Conservation (phyloP, 2,329 filamentous ascomycete genomes). For the Fusarium nanum region DNA sequence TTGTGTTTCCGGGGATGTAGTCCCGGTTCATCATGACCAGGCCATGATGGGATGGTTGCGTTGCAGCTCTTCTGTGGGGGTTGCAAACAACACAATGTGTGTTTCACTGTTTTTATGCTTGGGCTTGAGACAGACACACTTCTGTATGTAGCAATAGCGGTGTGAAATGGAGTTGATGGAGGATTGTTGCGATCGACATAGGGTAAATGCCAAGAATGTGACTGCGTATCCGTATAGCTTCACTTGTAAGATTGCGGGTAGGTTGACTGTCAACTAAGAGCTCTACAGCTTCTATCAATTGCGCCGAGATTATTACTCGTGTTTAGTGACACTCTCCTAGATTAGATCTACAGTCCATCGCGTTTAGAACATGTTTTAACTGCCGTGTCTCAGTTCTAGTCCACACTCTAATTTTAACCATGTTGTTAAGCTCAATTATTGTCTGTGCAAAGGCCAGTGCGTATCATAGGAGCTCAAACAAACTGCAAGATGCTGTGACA, state of each 20-base stretch:
- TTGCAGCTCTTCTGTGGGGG: neutral
- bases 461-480: neutral
- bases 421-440: constrained; percentile 8
- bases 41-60: neutral
- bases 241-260: constrained; percentile 15
- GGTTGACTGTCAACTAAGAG: neutral
- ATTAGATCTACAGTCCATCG: neutral
- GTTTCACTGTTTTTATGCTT: constrained; percentile 5
- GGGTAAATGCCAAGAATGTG: neutral
- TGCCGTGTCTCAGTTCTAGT: constrained; percentile 13
- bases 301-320: too few relatives aligned
- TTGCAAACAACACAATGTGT: constrained; percentile 1
- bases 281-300: too few relatives aligned
- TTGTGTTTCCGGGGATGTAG: neutral
- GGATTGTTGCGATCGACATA: constrained; percentile 14
- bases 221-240: constrained; percentile 1
- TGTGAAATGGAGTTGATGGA: neutral
- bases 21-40: neutral
- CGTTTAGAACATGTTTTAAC: neutral
- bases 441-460: constrained; percentile 13
- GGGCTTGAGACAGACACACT: too few relatives aligned
- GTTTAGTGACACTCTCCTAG: neutral
- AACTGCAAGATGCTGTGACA: neutral
- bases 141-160: constrained; percentile 5
- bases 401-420: constrained; percentile 36